Evolutionary conservation across 495 filamentous ascomycete genomes (phyloP).

Genomic region (Polyplosphaeria fusca): DNA sequence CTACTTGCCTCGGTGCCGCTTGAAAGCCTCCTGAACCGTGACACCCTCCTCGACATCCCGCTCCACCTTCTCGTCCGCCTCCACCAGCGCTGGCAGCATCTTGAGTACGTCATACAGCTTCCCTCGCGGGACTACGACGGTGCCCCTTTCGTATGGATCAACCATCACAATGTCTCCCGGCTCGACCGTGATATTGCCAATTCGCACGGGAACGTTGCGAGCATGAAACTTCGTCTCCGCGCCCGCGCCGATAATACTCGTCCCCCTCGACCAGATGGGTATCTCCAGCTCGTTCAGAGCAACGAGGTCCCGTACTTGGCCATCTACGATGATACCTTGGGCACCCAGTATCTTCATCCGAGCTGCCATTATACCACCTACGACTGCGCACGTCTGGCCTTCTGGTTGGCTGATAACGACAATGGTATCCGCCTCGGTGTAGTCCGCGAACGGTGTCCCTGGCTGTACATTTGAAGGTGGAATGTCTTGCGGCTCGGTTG

Average conservation of each 20-base stretch:
- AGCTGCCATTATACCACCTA: constrained; percentile 66
- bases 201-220: constrained; percentile 50
- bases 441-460: constrained; percentile 60
- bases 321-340: constrained; percentile 55
- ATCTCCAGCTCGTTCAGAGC: constrained; percentile 48
- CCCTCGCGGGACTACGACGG: constrained; percentile 59
- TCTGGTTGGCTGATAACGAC: constrained; percentile 59
- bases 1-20: constrained; percentile 36
- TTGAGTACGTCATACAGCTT: constrained; percentile 35
- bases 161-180: constrained; percentile 62
- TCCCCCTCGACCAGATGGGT: constrained; percentile 56
- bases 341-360: constrained; percentile 56
- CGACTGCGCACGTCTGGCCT: constrained; percentile 58
- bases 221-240: constrained; percentile 58
- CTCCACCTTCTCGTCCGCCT: constrained; percentile 60
- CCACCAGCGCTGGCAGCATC: constrained; percentile 53
- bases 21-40: constrained; percentile 58
- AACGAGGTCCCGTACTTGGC: constrained; percentile 60
- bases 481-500: constrained; percentile 36
- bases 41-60: constrained; percentile 56
- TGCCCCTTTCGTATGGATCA: constrained; percentile 56
- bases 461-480: constrained; percentile 43
- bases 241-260: constrained; percentile 58
- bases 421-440: constrained; percentile 50
- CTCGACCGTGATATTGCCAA: constrained; percentile 51